These are phyloP conservation scores for Seiridium cupressi DNA, from an alignment of 2,329 filamentous ascomycete genomes.

Conservation along the genomic window DNA sequence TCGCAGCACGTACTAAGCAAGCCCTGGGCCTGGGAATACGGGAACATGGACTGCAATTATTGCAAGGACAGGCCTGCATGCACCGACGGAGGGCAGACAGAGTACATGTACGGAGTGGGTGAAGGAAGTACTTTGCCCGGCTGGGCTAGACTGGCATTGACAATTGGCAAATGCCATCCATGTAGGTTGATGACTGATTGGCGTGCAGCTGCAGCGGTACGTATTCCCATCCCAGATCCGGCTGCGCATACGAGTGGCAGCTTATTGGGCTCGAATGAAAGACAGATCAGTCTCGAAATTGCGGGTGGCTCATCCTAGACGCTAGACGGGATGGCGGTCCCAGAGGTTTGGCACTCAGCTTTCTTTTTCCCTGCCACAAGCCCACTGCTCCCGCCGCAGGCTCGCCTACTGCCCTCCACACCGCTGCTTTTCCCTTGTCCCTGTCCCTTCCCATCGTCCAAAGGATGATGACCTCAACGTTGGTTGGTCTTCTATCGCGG, in stretches of 20 bases:
- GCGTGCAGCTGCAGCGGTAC: not conserved
- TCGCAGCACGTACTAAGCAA: too few relatives aligned
- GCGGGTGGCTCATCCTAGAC: constrained; percentile 5
- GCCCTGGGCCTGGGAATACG: too few relatives aligned
- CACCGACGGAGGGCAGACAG: not conserved
- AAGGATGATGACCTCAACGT: too few relatives aligned
- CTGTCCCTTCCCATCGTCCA: not conserved
- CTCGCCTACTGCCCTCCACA: not conserved
- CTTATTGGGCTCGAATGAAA: constrained; percentile 22
- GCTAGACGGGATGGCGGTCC: constrained; percentile 15
- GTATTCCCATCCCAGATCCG: not conserved
- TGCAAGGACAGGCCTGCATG: not conserved
- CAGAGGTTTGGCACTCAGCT: constrained; percentile 26
- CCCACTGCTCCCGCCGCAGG: not conserved
- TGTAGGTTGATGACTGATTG: too few relatives aligned
- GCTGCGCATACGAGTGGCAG: not conserved
- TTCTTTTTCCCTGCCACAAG: constrained; percentile 21
- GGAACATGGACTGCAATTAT: not conserved
- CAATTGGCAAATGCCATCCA: not conserved
- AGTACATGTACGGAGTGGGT: not conserved
- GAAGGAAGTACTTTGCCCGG: not conserved
- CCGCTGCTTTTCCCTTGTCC: constrained; percentile 1
- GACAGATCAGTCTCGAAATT: constrained; percentile 9
- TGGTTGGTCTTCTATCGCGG: too few relatives aligned
- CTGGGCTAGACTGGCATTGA: not conserved